Base-by-base conservation (phyloP, 83 land plant species). In the Picea mariana region DNA sequence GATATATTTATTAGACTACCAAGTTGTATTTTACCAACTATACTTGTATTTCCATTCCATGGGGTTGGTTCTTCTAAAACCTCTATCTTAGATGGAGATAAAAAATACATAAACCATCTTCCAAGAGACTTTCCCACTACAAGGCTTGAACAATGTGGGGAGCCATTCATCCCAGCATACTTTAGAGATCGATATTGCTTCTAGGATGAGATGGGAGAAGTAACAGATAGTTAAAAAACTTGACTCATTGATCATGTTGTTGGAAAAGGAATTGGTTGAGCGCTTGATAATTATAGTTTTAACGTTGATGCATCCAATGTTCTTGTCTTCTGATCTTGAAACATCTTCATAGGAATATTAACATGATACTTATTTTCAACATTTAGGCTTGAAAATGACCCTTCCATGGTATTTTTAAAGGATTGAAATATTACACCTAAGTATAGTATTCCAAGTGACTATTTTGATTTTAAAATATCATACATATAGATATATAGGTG, bases 281-380 rank as follows among this genome's bases (percentile, higher is more conserved):
- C 9, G 5, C 15, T 73, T n/a, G 77, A 75, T 47, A 75, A 75
- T 27, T 47, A 59, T 3, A 75, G 49, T 12, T 47, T 75, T 75
- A 75, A 55, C 66, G 63, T 68, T 34, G 66, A 21, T 61, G 85
- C 62, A 49, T 77, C 83, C 31, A 82, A 67, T 21, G 79, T 68
- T 9, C 83, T 78, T 17, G 71, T 85, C 8, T 64, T 80, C 52
- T 90, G 86, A 34, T 75, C 83, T 4, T 59, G 44, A 12, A 80
- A 79, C 31, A 75, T 79, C 49, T 79, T 87, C 78, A 69, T 18
- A 9, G 78, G 59, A 65, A n/a, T 81, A 13, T 72, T 21, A 38
- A 59, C 68, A 38, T 55, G 80, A 8, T 17, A 8, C 18, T 21
- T 23, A 16, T 84, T 83, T 21, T 90, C 92, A 49, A 31, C 61